These are phyloP conservation scores for Marasmius oreades DNA, from an alignment of 1,284 basidiomycete species.

Conservation along the genomic window DNA sequence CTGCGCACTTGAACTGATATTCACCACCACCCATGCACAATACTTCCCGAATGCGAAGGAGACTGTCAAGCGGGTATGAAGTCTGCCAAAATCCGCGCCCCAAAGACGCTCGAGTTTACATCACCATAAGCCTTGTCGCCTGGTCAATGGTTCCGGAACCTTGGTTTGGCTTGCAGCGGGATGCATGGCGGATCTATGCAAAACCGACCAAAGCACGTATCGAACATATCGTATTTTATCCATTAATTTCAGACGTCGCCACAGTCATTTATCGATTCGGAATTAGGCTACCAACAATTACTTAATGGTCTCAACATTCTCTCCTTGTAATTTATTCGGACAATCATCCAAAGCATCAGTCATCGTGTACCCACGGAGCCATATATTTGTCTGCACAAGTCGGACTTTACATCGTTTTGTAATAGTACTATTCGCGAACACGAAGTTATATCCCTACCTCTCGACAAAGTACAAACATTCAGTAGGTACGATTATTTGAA, in stretches of 20 bases:
- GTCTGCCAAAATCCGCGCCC: slow-evolving; percentile 28
- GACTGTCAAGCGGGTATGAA: slow-evolving; percentile 25
- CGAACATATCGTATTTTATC: slow-evolving; percentile 17
- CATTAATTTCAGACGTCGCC: neutral
- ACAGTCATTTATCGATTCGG: neutral
- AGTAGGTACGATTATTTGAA: neutral
- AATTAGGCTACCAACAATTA: neutral
- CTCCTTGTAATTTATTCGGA: neutral
- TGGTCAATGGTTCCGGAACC: slow-evolving; percentile 20
- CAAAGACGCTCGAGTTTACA: slow-evolving; percentile 17
- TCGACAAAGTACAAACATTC: too few relatives aligned
- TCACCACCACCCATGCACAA: slow-evolving; percentile 32
- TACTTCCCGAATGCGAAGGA: slow-evolving; percentile 31
- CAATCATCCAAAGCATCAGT: neutral
- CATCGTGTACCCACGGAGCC: neutral
- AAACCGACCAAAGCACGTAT: slow-evolving; percentile 17
- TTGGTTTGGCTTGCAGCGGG: slow-evolving; percentile 10
- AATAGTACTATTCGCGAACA: neutral
- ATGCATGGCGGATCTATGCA: slow-evolving; percentile 16
- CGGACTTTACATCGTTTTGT: neutral
- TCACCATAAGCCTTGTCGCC: slow-evolving; percentile 13
- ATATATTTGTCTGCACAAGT: neutral
- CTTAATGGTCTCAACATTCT: neutral
- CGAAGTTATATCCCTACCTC: neutral
- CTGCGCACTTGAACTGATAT: slow-evolving; percentile 23